Conservation (phyloP, 345 rosid genomes). For the Eucalyptus caleyi region DNA sequence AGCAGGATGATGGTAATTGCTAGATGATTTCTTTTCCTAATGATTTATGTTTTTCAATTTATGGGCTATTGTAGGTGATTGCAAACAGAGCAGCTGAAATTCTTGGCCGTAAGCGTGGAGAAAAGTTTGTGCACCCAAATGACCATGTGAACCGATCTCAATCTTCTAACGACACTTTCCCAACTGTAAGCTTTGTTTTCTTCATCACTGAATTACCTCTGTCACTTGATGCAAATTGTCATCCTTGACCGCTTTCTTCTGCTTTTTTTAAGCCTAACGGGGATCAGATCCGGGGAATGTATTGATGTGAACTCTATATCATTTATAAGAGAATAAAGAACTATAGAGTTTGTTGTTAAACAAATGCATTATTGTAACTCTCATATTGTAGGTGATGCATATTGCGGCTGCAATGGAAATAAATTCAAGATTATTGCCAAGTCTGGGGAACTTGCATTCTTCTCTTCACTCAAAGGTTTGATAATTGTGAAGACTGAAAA, state of each 20-base stretch:
- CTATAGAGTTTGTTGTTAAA: not conserved
- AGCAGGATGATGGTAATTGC: not conserved
- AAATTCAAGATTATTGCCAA: slow-evolving; percentile 78
- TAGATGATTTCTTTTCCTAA: not conserved
- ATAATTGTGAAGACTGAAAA: not conserved
- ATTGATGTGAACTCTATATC: not conserved
- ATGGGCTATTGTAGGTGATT: slow-evolving; percentile 50
- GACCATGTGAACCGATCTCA: slow-evolving; percentile 97
- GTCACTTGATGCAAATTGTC: not conserved
- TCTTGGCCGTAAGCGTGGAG: slow-evolving; percentile 87
- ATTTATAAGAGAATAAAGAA: not conserved
- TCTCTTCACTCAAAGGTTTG: slow-evolving; percentile 76
- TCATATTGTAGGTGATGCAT: slow-evolving; percentile 74
- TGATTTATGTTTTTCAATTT: not conserved
- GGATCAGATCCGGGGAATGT: not conserved
- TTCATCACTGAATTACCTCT: not conserved
- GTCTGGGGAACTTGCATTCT: slow-evolving; percentile 53
- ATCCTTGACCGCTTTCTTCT: not conserved
- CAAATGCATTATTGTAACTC: not conserved
- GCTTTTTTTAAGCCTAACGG: not conserved
- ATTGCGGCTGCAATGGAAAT: slow-evolving; percentile 90
- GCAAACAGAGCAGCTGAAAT: slow-evolving; percentile 98
- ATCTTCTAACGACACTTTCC: slow-evolving; percentile 95
- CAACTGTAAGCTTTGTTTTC: slow-evolving; percentile 48
- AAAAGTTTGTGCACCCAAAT: slow-evolving; percentile 86